Conservation (phyloP, 225 moss, liverwort and hornwort species). For the Pleurozium schreberi region DNA sequence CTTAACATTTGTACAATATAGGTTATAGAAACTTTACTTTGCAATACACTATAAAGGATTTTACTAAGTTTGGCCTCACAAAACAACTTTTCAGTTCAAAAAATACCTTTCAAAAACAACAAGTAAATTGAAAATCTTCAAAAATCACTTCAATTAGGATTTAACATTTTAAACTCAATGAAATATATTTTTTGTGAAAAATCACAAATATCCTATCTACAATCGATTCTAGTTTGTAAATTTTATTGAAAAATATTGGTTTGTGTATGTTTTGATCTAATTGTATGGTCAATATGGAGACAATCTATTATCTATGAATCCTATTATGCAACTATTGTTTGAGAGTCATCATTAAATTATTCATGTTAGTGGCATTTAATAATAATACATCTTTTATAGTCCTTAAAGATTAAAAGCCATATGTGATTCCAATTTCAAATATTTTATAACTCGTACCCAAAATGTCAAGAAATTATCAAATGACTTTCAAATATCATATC, state of each 20-base stretch:
- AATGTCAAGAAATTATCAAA: no score
- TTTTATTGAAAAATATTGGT: background rate
- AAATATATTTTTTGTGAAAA: background rate
- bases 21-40: background rate
- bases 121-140: background rate
- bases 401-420: no score
- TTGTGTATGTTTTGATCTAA: background rate
- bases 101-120: background rate
- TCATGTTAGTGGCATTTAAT: background rate
- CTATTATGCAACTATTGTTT: background rate
- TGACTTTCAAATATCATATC: no score
- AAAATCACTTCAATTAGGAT: background rate
- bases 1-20: no score
- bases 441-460: background rate
- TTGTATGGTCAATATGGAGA: fast-evolving
- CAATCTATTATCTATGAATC: background rate
- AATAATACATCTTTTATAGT: background rate
- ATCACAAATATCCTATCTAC: background rate
- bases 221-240: background rate
- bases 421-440: background rate
- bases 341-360: background rate
- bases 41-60: background rate
- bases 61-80: background rate
- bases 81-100: fast-evolving
- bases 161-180: background rate